Evolutionary conservation across 345 rosid species (phyloP).

Genomic region (Capsella bursapastoris): DNA sequence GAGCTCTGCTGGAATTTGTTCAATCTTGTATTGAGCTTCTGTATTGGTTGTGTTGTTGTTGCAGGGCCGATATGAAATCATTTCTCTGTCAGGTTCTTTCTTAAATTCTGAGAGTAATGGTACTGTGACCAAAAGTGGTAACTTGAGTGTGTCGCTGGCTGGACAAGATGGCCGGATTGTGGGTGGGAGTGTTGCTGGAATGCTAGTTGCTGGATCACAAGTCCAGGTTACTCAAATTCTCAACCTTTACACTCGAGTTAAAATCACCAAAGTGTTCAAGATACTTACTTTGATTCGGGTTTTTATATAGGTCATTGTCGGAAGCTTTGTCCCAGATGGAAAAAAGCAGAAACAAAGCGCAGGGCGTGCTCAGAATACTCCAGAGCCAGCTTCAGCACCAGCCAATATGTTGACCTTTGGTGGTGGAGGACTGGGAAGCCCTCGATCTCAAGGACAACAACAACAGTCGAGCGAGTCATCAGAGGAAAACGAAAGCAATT

Average conservation of each 20-base stretch:
- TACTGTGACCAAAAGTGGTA: slow-evolving; percentile 75
- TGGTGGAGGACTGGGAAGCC: slow-evolving; percentile 53
- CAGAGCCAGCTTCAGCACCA: slow-evolving; percentile 60
- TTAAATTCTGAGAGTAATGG: slow-evolving; percentile 73
- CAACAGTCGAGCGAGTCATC: slow-evolving; percentile 78
- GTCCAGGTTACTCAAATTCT: slow-evolving; percentile 64
- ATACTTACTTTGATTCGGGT: slow-evolving; percentile 4
- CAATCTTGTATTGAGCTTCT: slow-evolving; percentile 7
- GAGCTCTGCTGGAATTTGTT: not conserved
- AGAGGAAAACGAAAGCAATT: slow-evolving; percentile 64
- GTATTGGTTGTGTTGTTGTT: slow-evolving; percentile 18
- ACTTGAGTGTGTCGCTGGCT: slow-evolving; percentile 76
- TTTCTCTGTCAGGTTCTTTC: slow-evolving; percentile 88
- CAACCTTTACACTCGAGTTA: not conserved
- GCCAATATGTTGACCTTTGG: slow-evolving; percentile 71
- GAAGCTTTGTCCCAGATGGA: slow-evolving; percentile 78
- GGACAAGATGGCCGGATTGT: slow-evolving; percentile 89
- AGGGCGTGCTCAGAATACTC: slow-evolving; percentile 42
- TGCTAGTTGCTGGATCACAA: slow-evolving; percentile 81
- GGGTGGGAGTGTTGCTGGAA: slow-evolving; percentile 92
- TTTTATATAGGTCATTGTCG: slow-evolving; percentile 71
- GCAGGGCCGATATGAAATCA: slow-evolving; percentile 90
- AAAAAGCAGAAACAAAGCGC: slow-evolving; percentile 54
- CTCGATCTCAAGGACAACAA: slow-evolving; percentile 71
- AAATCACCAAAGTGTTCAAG: not conserved